Evolutionary conservation across 345 rosid species (phyloP), one percentile per base, ranked within the genome.

Genomic region (Corchorus capsularis): DNA sequence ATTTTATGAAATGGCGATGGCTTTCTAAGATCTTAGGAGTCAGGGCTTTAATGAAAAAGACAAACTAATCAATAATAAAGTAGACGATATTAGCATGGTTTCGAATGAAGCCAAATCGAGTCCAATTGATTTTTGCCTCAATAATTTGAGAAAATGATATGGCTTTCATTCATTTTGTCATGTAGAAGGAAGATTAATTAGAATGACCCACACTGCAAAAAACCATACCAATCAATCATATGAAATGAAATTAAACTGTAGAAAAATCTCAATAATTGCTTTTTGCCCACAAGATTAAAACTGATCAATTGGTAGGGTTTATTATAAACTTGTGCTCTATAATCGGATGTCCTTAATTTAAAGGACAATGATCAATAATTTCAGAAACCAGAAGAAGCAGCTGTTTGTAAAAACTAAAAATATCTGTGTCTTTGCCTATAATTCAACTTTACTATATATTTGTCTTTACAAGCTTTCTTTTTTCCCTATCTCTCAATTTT

Each of bases 201-300:
- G 17, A 8, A 70, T 63, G 19, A 11, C 35, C 76, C 72, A 45
- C 39, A 27, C 55, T 15, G 49, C 80, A 46, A 46, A 46, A 46
- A 0, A 37, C 52, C 15, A 17, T 11, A 27, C 20, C 52, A 35
- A 64, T 17, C 11, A 15, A 27, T 27, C 27, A 27, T 27, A 27
- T 27, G 1, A 27, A 0, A 27, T 27, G 27, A 27, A 27, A 27
- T 60, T 11, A 34, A 41, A 39, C 12, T 16, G 34, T 39, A 57
- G 19, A 73, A 27, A 14, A 49, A 39, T 3, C n/a, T 37, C 69
- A 66, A 73, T 73, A 54, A 73, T 73, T 73, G 27, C 27, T 27
- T 27, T 1, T 27, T 27, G 73, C 20, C 32, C 63, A 39, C 15
- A 52, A 17, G 43, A 19, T 32, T 49, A 59, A 59, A n/a, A 63